phyloP scores from a whole-genome alignment of 2,329 filamentous ascomycete genomes.

The Botrytis cinerea region DNA sequence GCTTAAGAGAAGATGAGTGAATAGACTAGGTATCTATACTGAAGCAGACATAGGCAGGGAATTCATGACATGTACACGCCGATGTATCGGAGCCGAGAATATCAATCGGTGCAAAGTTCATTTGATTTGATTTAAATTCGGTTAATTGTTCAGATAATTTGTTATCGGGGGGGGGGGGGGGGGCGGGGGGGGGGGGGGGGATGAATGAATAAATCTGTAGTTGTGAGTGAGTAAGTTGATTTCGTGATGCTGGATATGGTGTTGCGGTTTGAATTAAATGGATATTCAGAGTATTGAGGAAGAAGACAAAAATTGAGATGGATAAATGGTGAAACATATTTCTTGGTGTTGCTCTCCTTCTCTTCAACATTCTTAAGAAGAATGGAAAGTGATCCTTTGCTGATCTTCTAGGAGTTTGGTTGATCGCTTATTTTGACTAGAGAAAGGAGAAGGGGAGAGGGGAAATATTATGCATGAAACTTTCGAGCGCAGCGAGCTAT shows the following conservation, averaged over 20 bases:
- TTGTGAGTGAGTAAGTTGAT: neutral
- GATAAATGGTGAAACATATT: neutral
- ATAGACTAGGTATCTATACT: neutral
- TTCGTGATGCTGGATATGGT: neutral
- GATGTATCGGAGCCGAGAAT: neutral
- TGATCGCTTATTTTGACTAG: neutral
- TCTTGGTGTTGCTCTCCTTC: neutral
- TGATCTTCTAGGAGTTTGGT: neutral
- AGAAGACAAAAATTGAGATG: neutral
- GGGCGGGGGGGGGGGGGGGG: too few species aligned
- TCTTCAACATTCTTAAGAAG: neutral
- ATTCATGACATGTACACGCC: rapidly evolving
- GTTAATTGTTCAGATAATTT: too few species aligned
- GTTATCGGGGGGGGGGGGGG: too few species aligned
- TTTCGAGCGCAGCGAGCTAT: neutral
- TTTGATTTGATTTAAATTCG: neutral
- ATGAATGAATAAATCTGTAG: neutral
- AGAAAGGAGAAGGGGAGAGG: neutral
- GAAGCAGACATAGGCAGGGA: neutral
- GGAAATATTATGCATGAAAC: neutral
- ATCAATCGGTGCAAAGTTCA: neutral
- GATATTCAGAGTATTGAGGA: neutral
- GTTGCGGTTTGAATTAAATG: neutral
- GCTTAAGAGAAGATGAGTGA: neutral
- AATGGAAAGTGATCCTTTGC: neutral